Conservation (phyloP, 805 yeast genomes). For the Lachancea waltii region DNA sequence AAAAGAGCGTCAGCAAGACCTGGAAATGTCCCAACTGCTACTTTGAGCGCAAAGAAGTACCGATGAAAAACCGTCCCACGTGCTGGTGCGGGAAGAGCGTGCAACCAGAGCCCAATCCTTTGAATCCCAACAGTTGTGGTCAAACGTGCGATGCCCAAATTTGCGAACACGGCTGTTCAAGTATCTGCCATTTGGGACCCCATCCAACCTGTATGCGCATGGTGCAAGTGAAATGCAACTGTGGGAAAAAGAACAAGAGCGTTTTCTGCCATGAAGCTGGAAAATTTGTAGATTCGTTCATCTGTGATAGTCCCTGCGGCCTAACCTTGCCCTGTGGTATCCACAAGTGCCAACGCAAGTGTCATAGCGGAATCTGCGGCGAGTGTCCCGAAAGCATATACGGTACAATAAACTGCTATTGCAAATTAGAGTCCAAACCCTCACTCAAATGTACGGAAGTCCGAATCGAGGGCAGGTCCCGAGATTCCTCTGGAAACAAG, state of each 20-base stretch:
- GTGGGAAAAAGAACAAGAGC: slow-evolving; percentile 64
- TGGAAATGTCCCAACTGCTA: slow-evolving; percentile 84
- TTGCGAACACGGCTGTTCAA: slow-evolving; percentile 71
- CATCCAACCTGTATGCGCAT: slow-evolving; percentile 76
- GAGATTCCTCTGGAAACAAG: slow-evolving; percentile 22
- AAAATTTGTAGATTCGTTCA: slow-evolving; percentile 45
- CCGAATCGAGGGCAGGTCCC: slow-evolving; percentile 36
- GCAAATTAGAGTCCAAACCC: slow-evolving; percentile 51
- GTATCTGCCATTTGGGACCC: slow-evolving; percentile 83
- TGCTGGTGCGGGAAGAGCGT: slow-evolving; percentile 88
- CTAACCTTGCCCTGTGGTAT: slow-evolving; percentile 62
- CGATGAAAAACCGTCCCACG: slow-evolving; percentile 39
- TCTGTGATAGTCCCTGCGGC: slow-evolving; percentile 56
- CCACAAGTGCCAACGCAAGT: slow-evolving; percentile 55
- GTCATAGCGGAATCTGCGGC: slow-evolving; percentile 85
- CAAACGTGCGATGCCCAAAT: slow-evolving; percentile 60
- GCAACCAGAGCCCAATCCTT: slow-evolving; percentile 53
- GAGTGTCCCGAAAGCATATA: slow-evolving; percentile 46
- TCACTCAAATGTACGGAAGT: slow-evolving; percentile 39
- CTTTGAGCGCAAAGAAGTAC: slow-evolving; percentile 42
- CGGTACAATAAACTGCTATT: slow-evolving; percentile 53
- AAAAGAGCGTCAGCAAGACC: slow-evolving; percentile 48
- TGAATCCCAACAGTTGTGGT: slow-evolving; percentile 83
- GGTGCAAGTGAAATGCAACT: slow-evolving; percentile 60
- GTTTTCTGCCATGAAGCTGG: slow-evolving; percentile 71